Conservation (phyloP, 148 eudicot species). For the Nepenthes gracilis region DNA sequence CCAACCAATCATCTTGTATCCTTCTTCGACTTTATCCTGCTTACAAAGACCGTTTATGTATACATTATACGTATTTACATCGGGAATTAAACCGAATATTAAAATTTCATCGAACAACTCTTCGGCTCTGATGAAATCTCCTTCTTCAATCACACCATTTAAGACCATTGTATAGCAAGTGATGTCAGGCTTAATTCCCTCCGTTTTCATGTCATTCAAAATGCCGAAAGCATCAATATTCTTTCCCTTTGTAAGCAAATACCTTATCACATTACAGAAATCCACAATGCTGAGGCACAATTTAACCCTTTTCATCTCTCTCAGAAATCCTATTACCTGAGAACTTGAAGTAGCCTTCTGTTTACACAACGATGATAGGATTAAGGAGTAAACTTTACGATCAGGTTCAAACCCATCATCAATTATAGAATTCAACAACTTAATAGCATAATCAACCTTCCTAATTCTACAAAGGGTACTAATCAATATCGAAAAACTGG, state of each 20-base stretch:
- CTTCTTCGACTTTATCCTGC: slow-evolving; percentile 38
- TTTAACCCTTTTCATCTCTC: slow-evolving; percentile 27
- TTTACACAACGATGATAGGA: slow-evolving; percentile 29
- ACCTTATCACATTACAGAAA: slow-evolving; percentile 39
- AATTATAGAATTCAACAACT: slow-evolving; percentile 28
- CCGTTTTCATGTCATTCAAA: slow-evolving; percentile 40
- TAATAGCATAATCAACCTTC: slow-evolving; percentile 32
- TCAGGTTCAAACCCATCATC: slow-evolving; percentile 29
- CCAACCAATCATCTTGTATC: slow-evolving; percentile 24
- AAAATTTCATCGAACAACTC: slow-evolving; percentile 57
- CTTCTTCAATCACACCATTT: slow-evolving; percentile 23
- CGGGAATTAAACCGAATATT: slow-evolving; percentile 49
- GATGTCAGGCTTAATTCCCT: slow-evolving; percentile 31
- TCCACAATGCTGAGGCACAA: slow-evolving; percentile 30
- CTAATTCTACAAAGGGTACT: slow-evolving; percentile 41
- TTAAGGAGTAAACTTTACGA: slow-evolving; percentile 27
- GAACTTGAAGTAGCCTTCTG: slow-evolving; percentile 13
- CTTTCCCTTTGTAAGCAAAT: slow-evolving; percentile 29
- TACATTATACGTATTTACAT: slow-evolving; percentile 42
- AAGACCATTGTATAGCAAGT: slow-evolving; percentile 37
- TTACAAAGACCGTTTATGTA: slow-evolving; percentile 37
- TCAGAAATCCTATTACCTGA: slow-evolving; percentile 26
- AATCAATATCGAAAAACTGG: slow-evolving; percentile 37
- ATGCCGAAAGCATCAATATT: slow-evolving; percentile 31
- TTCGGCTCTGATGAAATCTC: slow-evolving; percentile 29